Percentiles rank a stretch among this genome's conserved stretches.
Conservation (phyloP, 2,329 filamentous ascomycete genomes). For the Aureobasidium sp. region DNA sequence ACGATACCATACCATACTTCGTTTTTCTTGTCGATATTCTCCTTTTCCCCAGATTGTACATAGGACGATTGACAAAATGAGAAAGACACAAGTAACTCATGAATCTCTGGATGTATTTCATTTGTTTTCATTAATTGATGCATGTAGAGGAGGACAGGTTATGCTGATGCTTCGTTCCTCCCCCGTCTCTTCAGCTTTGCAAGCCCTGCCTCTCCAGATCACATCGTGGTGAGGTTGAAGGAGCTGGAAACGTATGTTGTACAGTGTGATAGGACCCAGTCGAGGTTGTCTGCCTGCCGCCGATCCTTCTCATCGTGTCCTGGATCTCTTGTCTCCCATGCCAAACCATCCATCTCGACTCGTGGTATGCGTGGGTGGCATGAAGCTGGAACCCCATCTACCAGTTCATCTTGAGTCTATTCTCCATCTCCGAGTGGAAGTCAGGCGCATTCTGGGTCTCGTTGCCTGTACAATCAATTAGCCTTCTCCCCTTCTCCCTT, state of each 20-base stretch:
- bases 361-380: background rate
- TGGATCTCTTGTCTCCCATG: too few relatives aligned
- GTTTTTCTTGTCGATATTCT: background rate
- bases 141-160: background rate
- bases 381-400: constrained; percentile 16
- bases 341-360: background rate
- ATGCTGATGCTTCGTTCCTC: background rate
- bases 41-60: background rate
- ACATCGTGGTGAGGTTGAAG: background rate
- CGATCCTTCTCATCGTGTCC: background rate
- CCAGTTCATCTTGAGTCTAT: constrained; percentile 71
- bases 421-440: constrained; percentile 91
- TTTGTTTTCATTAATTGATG: background rate
- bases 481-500: background rate
- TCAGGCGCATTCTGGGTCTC: constrained; percentile 61
- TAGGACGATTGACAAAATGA: background rate
- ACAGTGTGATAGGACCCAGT: background rate
- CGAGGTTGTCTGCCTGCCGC: too few relatives aligned
- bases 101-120: background rate
- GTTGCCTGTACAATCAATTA: constrained; percentile 38
- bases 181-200: background rate
- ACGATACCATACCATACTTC: background rate
- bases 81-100: too few relatives aligned
- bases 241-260: background rate
- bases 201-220: background rate